Conservation (phyloP, 345 rosid genomes). For the Gossypium anomalum region DNA sequence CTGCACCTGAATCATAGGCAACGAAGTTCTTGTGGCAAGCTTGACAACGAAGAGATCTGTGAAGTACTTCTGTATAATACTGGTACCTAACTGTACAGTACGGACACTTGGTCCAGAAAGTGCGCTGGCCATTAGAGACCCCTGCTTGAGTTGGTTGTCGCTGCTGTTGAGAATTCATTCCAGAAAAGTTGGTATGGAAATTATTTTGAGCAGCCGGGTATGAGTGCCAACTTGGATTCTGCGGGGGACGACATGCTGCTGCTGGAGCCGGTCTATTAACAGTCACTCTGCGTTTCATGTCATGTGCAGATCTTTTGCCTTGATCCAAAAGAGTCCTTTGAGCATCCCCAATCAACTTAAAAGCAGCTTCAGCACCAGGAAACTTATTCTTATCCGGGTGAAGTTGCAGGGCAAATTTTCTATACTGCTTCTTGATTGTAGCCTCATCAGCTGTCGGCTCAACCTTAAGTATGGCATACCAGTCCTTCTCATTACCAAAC, state of each 20-base stretch:
- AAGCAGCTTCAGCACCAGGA: conserved; percentile 93
- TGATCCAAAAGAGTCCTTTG: conserved; percentile 71
- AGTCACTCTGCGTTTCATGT: conserved; percentile 38
- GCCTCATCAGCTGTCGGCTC: conserved; percentile 56
- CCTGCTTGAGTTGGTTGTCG: conserved; percentile 41
- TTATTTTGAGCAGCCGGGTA: conserved; percentile 28
- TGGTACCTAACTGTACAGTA: conserved; percentile 49
- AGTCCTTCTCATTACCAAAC: conserved; percentile 67
- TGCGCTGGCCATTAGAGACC: conserved; percentile 24
- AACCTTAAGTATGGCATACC: conserved; percentile 84
- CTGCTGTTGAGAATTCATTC: conserved; percentile 32
- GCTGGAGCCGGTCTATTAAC: conserved; percentile 27
- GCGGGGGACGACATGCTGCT: conserved; percentile 35
- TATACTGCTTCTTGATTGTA: conserved; percentile 78
- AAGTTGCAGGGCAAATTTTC: conserved; percentile 73
- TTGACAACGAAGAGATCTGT: conserved; percentile 41
- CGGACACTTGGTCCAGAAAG: conserved; percentile 74
- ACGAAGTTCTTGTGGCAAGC: conserved; percentile 42
- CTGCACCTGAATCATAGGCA: conserved; percentile 44
- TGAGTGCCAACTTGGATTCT: conserved; percentile 22
- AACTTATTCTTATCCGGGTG: conserved; percentile 93
- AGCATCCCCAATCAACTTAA: conserved; percentile 83
- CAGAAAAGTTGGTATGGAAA: conserved; percentile 23
- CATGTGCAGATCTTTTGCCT: conserved; percentile 53
- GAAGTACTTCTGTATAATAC: conserved; percentile 33